Evolutionary conservation across 495 filamentous ascomycete species (phyloP).

Genomic region (Paragyromitra xinjiangensis): DNA sequence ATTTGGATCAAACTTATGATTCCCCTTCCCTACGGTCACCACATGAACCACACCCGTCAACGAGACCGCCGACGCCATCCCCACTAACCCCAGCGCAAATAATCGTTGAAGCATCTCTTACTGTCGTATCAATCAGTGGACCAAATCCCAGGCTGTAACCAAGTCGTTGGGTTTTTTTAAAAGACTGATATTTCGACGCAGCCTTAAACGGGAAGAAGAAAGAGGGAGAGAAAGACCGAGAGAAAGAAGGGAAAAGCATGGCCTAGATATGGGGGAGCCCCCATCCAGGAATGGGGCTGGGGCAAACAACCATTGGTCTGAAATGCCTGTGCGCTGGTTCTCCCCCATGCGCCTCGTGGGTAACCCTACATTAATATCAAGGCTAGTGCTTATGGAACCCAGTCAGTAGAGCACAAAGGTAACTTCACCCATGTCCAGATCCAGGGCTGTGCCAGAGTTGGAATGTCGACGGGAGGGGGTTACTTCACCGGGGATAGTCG

Average conservation of each 20-base stretch:
- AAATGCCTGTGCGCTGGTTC: constrained; percentile 26
- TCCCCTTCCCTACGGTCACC: constrained; percentile 29
- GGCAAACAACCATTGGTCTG: constrained; percentile 14
- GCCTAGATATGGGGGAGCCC: constrained; percentile 11
- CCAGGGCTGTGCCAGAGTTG: constrained; percentile 4
- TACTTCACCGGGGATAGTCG: not conserved
- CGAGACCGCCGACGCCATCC: not conserved
- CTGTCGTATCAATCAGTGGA: not conserved
- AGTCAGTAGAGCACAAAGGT: constrained; percentile 1
- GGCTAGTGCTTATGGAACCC: constrained; percentile 28
- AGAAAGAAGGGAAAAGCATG: constrained; percentile 1
- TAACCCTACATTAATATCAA: not conserved
- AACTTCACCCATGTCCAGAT: not conserved
- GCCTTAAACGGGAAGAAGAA: not conserved
- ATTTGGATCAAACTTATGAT: constrained; percentile 35
- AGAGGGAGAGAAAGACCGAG: not conserved
- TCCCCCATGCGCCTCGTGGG: constrained; percentile 4
- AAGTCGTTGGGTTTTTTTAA: not conserved
- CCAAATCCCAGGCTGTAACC: not conserved
- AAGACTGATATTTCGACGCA: not conserved
- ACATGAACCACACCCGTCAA: constrained; percentile 19
- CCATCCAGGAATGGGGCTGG: constrained; percentile 17
- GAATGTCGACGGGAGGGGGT: not conserved
- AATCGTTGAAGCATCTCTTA: constrained; percentile 38
- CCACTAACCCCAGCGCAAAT: constrained; percentile 17